Conservation (phyloP, 163 green algal species). For the Coccomyxa subellipsoidea region DNA sequence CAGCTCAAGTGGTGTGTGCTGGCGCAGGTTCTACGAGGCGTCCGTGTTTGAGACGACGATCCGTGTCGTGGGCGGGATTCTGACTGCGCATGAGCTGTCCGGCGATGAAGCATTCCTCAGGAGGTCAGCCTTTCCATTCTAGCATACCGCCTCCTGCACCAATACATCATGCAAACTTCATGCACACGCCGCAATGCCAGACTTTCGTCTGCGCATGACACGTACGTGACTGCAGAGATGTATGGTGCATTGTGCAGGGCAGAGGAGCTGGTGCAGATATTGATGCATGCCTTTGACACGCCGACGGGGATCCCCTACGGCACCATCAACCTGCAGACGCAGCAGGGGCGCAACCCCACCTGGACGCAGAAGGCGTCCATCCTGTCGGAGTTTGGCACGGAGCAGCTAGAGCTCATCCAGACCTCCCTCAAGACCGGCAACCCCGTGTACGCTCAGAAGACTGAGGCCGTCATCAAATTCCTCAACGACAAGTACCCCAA, state of each 20-base stretch:
- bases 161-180: too few species aligned
- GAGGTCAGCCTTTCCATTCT: constrained; percentile 15
- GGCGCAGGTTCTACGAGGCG: constrained; percentile 22
- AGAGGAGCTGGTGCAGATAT: constrained; percentile 37
- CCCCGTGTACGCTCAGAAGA: constrained; percentile 15
- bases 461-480: constrained; percentile 15
- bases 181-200: too few species aligned
- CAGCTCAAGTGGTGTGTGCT: background rate
- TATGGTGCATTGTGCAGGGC: too few species aligned
- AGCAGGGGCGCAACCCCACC: constrained; percentile 35
- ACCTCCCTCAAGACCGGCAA: constrained; percentile 30
- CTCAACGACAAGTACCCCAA: constrained; percentile 30
- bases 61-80: constrained; percentile 53
- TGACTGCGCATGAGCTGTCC: constrained; percentile 61
- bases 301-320: constrained; percentile 50
- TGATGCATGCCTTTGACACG: constrained; percentile 54
- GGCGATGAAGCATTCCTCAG: constrained; percentile 37
- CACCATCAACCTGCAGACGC: constrained; percentile 51
- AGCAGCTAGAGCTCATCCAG: constrained; percentile 49
- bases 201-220: too few species aligned
- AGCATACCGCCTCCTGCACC: too few species aligned
- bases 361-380: constrained; percentile 33
- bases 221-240: too few species aligned
- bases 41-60: constrained; percentile 76
- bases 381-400: constrained; percentile 50